Evolutionary conservation across 192 early-diverging fungal genomes (phyloP).

Genomic region (Backusella parvicylindrica): DNA sequence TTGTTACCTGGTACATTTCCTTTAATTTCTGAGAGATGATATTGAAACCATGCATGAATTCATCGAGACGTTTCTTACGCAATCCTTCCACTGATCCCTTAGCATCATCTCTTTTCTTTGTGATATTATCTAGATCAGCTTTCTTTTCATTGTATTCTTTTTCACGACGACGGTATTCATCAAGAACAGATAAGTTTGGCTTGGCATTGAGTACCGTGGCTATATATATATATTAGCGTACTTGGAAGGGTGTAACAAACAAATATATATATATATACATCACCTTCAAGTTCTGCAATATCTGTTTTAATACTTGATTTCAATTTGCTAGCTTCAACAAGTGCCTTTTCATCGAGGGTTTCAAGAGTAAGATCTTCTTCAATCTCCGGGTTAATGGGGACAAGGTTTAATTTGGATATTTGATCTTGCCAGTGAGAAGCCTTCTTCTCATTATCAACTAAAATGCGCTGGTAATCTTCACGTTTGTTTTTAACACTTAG

Average conservation of each 20-base stretch:
- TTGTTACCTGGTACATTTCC: conserved; percentile 99
- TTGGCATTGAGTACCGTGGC: conserved; percentile 44
- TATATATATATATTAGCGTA: conserved; percentile 6
- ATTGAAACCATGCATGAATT: conserved; percentile 96
- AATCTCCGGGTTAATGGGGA: conserved; percentile 42
- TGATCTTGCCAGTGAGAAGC: conserved; percentile 52
- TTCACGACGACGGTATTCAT: conserved; percentile 81
- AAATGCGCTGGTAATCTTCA: conserved; percentile 60
- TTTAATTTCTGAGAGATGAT: conserved; percentile 92
- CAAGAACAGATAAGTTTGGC: conserved; percentile 85
- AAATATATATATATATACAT: conserved; percentile 20
- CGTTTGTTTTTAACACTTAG: conserved; percentile 58
- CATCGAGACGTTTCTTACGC: conserved; percentile 73
- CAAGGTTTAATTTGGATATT: conserved; percentile 48
- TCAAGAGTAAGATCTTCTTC: conserved; percentile 48
- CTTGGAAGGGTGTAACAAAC: too few species aligned
- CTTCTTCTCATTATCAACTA: conserved; percentile 56
- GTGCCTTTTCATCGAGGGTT: conserved; percentile 56
- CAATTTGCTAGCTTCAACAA: conserved; percentile 53
- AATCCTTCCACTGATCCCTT: conserved; percentile 75
- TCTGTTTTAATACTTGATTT: conserved; percentile 62
- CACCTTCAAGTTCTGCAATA: conserved; percentile 71
- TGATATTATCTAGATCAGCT: conserved; percentile 73
- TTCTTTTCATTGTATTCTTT: conserved; percentile 69
- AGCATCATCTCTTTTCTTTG: conserved; percentile 65